Evolutionary conservation across 2,329 filamentous ascomycete genomes (phyloP).

Genomic region (Coniosporium tulheliwenetii): DNA sequence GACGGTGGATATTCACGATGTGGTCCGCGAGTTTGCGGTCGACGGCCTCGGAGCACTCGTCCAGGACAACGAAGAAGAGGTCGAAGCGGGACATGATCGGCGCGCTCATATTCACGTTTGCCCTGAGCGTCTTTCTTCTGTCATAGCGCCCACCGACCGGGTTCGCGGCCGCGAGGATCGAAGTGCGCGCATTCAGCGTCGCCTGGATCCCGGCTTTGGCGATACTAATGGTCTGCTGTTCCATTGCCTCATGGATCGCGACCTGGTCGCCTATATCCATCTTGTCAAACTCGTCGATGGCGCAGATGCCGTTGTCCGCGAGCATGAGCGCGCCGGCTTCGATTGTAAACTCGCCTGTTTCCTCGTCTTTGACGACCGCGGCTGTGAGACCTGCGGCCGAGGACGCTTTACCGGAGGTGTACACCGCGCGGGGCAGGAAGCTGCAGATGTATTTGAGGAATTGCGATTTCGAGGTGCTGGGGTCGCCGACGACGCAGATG

Average conservation of each 20-base stretch:
- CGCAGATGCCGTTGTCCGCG: conserved; percentile 90
- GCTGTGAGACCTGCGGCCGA: conserved; percentile 95
- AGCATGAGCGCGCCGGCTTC: conserved; percentile 97
- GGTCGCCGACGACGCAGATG: conserved; percentile 95
- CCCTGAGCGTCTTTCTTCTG: conserved; percentile 79
- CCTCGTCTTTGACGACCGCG: conserved; percentile 92
- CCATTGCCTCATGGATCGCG: conserved; percentile 99
- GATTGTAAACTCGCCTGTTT: conserved; percentile 97
- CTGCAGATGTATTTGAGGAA: conserved; percentile 97
- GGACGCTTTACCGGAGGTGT: conserved; percentile 94
- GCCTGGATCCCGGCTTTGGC: conserved; percentile 97
- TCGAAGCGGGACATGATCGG: conserved; percentile 99
- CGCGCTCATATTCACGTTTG: conserved; percentile 97
- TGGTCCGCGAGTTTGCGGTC: conserved; percentile 87
- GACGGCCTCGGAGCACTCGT: conserved; percentile 86
- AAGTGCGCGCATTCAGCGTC: conserved; percentile 87
- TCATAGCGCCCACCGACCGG: conserved; percentile 95
- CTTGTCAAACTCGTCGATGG: conserved; percentile 99
- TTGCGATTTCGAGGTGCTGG: conserved; percentile 92
- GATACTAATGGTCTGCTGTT: conserved; percentile 98
- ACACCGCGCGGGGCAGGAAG: conserved; percentile 89
- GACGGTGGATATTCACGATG: conserved; percentile 85
- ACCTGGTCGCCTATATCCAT: conserved; percentile 98
- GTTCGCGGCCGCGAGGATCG: conserved; percentile 90
- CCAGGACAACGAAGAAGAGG: conserved; percentile 92